phyloP scores from a whole-genome alignment of 371 early-diverging fungal genomes.

The Actinomucor elegans region DNA sequence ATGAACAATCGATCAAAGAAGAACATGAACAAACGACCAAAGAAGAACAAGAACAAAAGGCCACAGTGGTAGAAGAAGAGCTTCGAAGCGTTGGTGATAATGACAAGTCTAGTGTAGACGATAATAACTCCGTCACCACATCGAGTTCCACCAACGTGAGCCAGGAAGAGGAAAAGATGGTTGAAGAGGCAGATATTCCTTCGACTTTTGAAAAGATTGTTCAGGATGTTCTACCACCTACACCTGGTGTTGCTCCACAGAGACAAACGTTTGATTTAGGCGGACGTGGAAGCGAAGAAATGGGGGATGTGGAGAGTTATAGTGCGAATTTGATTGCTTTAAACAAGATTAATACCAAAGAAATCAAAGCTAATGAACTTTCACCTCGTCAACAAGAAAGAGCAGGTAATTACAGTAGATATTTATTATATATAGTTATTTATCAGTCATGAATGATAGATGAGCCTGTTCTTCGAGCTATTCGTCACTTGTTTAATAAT shows the following conservation, averaged over 20 bases:
- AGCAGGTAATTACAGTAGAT: constrained; percentile 33
- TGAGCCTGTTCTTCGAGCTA: constrained; percentile 50
- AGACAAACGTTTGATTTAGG: constrained; percentile 15
- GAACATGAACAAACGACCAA: background rate
- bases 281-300: constrained; percentile 19
- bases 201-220: constrained; percentile 11
- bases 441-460: constrained; percentile 1
- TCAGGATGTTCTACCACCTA: constrained; percentile 25
- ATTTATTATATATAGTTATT: background rate
- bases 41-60: background rate
- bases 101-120: constrained; percentile 10
- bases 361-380: constrained; percentile 45
- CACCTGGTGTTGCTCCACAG: constrained; percentile 27
- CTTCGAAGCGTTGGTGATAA: constrained; percentile 5
- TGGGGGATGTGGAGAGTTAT: constrained; percentile 20
- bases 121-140: constrained; percentile 5
- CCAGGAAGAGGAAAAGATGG: constrained; percentile 4
- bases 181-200: background rate
- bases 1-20: background rate
- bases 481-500: constrained; percentile 60
- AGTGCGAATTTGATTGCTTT: constrained; percentile 30
- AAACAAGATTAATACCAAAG: constrained; percentile 32
- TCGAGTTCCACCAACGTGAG: constrained; percentile 1
- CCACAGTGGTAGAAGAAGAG: background rate
- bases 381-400: constrained; percentile 51